A percentile compares a stretch with the other conserved stretches of the same genome.
Conservation (phyloP, 1,284 basidiomycete genomes). For the Ustilago cynodontis region DNA sequence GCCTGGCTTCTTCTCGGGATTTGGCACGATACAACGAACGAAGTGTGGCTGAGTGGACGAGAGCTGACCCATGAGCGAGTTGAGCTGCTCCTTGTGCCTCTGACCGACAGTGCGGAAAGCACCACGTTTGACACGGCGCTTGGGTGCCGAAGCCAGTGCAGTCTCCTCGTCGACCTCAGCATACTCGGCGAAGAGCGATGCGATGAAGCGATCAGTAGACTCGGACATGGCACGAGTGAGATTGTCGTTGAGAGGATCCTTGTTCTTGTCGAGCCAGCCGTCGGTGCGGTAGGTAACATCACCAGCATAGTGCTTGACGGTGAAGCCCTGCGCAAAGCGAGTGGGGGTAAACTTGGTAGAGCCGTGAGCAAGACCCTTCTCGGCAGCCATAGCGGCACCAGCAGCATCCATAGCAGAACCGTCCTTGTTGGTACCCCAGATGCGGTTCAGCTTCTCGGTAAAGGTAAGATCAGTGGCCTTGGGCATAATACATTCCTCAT, state of each 20-base stretch:
- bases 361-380: conserved; percentile 70
- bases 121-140: conserved; percentile 90
- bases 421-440: conserved; percentile 64
- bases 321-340: conserved; percentile 91
- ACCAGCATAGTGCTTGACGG: conserved; percentile 95
- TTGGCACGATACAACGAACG: conserved; percentile 97
- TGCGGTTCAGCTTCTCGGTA: conserved; percentile 82
- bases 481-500: conserved; percentile 99
- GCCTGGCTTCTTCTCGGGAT: conserved; percentile 89
- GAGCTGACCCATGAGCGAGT: conserved; percentile 90
- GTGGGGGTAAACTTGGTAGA: conserved; percentile 83
- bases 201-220: conserved; percentile 85
- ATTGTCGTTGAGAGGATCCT: conserved; percentile 97
- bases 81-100: conserved; percentile 94
- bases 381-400: conserved; percentile 54
- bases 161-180: conserved; percentile 76
- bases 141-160: conserved; percentile 61
- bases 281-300: conserved; percentile 96
- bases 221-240: conserved; percentile 87
- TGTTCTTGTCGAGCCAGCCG: conserved; percentile 99
- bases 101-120: conserved; percentile 97
- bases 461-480: conserved; percentile 95
- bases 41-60: conserved; percentile 97
- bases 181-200: conserved; percentile 86
- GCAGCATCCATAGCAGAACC: conserved; percentile 54